Evolutionary conservation across 257 asterid genomes (phyloP).

Genomic region (Ocimum tenuiflorum): DNA sequence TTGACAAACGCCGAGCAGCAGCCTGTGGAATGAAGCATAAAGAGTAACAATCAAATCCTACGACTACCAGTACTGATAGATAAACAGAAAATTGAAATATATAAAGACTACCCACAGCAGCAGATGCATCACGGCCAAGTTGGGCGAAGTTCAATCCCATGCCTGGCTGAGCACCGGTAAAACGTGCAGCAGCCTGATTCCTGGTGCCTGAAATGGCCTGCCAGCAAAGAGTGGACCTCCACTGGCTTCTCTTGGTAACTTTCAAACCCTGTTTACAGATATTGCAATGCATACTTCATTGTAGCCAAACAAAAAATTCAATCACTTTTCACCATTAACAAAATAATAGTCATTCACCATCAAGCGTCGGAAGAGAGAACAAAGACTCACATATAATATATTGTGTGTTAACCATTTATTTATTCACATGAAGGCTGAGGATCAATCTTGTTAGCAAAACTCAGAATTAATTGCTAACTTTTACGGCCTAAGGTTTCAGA

Average conservation of each 20-base stretch:
- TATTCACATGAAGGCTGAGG: not conserved
- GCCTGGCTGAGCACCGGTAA: conserved; percentile 59
- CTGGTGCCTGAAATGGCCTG: conserved; percentile 73
- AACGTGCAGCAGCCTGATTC: conserved; percentile 71
- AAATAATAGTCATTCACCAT: conserved; percentile 1
- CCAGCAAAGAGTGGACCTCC: conserved; percentile 75
- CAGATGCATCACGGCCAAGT: conserved; percentile 96
- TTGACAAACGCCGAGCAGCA: conserved; percentile 85
- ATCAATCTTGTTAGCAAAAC: not conserved
- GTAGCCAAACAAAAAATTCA: not conserved
- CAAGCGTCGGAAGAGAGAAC: not conserved
- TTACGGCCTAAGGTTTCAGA: not conserved
- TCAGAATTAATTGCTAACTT: not conserved
- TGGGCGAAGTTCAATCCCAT: conserved; percentile 90
- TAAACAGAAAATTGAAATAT: not conserved
- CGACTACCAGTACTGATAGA: not conserved
- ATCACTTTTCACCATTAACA: not conserved
- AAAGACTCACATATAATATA: too few relatives aligned
- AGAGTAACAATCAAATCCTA: not conserved
- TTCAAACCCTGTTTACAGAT: conserved; percentile 60
- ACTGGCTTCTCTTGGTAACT: conserved; percentile 63
- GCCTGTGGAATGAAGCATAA: conserved; percentile 41
- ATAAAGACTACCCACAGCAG: conserved; percentile 64
- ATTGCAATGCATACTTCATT: not conserved
- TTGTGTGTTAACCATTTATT: not conserved